phyloP scores from a whole-genome alignment of 1,284 basidiomycete species.

The Phellopilus nigrolimitatus region DNA sequence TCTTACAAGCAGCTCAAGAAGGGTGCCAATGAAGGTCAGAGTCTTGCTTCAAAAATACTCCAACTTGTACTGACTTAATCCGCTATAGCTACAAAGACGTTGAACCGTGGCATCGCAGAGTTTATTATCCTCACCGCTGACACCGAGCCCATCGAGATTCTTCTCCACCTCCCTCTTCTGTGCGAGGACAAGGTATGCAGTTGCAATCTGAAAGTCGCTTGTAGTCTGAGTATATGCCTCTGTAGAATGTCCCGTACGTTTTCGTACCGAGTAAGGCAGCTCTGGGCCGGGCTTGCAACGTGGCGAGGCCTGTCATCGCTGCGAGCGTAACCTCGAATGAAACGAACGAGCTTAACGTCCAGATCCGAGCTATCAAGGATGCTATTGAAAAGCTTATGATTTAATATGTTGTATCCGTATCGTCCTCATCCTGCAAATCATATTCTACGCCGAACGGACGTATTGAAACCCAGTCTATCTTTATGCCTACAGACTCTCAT shows the following conservation, averaged over 20 bases:
- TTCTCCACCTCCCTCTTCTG: slow-evolving; percentile 93
- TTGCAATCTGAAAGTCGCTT: background rate
- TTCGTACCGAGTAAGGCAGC: slow-evolving; percentile 95
- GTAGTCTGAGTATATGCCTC: slow-evolving; percentile 9
- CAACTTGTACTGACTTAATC: background rate
- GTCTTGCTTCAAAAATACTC: background rate
- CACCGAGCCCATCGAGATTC: slow-evolving; percentile 96
- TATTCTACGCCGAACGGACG: background rate
- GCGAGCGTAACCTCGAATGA: slow-evolving; percentile 96
- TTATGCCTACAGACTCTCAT: too few relatives aligned
- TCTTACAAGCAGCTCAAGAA: slow-evolving; percentile 99
- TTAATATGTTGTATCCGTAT: slow-evolving; percentile 25
- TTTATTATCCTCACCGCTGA: slow-evolving; percentile 98
- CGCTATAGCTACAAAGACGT: slow-evolving; percentile 84
- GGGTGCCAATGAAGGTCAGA: slow-evolving; percentile 90
- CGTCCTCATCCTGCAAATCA: background rate
- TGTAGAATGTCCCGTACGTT: slow-evolving; percentile 91
- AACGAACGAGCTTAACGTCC: slow-evolving; percentile 85
- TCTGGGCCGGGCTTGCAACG: slow-evolving; percentile 93
- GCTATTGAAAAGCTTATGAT: slow-evolving; percentile 78
- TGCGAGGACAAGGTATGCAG: slow-evolving; percentile 92
- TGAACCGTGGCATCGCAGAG: slow-evolving; percentile 98
- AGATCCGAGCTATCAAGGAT: slow-evolving; percentile 87
- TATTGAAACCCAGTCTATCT: too few relatives aligned
- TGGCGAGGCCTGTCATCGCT: slow-evolving; percentile 93